A percentile compares a stretch with the other conserved stretches of the same genome.
Conservation (phyloP, 371 early-diverging fungal genomes). For the Neoconidiobolus thromboides region DNA sequence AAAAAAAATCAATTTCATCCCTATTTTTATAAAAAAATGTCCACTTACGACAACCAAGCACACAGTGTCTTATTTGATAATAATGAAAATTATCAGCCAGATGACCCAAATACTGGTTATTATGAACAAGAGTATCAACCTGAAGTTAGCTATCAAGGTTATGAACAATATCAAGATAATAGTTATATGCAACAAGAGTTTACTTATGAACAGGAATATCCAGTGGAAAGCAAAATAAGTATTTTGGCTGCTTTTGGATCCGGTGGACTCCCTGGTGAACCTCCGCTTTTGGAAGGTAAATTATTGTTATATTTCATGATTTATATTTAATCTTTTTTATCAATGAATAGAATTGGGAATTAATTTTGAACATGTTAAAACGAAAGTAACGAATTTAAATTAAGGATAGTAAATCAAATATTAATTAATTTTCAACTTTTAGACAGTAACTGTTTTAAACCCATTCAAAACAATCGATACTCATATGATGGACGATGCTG, state of each 20-base stretch:
- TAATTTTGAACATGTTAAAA: slow-evolving; percentile 73
- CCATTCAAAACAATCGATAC: slow-evolving; percentile 72
- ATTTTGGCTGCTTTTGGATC: slow-evolving; percentile 55
- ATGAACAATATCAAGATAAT: too few species aligned
- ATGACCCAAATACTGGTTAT: too few species aligned
- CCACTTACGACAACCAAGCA: too few species aligned
- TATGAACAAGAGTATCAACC: too few species aligned
- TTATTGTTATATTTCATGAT: neutral
- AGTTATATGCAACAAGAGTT: too few species aligned
- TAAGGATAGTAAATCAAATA: too few species aligned
- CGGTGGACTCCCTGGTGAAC: slow-evolving; percentile 74
- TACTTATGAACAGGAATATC: slow-evolving; percentile 11
- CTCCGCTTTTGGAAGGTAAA: slow-evolving; percentile 60
- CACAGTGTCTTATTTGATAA: too few species aligned
- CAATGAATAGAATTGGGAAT: slow-evolving; percentile 57
- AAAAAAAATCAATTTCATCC: too few species aligned
- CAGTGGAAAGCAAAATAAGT: slow-evolving; percentile 10
- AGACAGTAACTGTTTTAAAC: slow-evolving; percentile 71
- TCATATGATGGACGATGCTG: slow-evolving; percentile 84
- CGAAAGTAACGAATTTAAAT: slow-evolving; percentile 14
- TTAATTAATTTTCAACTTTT: too few species aligned
- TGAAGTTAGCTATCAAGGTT: too few species aligned
- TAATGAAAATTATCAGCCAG: too few species aligned
- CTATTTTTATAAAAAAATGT: too few species aligned
- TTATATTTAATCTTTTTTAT: neutral